Evolutionary conservation across 2,329 filamentous ascomycete genomes (phyloP).

Genomic region (Apiospora pterosperma): DNA sequence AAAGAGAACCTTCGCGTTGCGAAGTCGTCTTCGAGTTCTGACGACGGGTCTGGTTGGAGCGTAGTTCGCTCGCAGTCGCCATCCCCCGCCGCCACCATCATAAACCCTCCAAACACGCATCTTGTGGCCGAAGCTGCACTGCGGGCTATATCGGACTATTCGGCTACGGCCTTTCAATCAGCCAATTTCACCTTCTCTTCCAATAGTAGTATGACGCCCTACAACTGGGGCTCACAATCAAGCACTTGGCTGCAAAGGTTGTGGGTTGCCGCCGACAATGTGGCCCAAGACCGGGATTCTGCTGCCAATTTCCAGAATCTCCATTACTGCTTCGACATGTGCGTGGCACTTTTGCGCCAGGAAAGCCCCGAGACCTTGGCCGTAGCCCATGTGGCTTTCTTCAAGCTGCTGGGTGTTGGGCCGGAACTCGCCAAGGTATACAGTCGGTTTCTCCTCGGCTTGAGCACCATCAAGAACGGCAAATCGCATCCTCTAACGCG

Average conservation of each 20-base stretch:
- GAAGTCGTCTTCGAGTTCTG: slow-evolving; percentile 4
- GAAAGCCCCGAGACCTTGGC: background rate
- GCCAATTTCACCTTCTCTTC: background rate
- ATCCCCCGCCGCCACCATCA: background rate
- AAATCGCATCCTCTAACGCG: slow-evolving; percentile 5
- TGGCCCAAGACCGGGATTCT: background rate
- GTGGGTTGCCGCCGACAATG: background rate
- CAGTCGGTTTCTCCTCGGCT: background rate
- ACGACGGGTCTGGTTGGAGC: background rate
- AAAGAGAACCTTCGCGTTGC: slow-evolving; percentile 7
- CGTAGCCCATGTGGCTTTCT: background rate
- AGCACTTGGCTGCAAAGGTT: background rate
- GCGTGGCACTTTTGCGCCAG: background rate
- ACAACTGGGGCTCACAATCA: background rate
- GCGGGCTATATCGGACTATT: background rate
- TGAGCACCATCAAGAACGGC: slow-evolving; percentile 6
- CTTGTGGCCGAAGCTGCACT: background rate
- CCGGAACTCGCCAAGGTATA: slow-evolving; percentile 6
- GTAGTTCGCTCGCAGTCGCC: background rate
- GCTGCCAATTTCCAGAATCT: slow-evolving; percentile 1
- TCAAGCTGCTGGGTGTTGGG: slow-evolving; percentile 5
- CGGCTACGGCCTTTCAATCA: background rate
- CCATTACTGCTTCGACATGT: slow-evolving; percentile 7
- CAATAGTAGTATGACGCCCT: background rate
- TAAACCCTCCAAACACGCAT: background rate